These are phyloP conservation scores for Globisporangium nagaii DNA, from an alignment of 352 stramenopile species.

Conservation along the genomic window DNA sequence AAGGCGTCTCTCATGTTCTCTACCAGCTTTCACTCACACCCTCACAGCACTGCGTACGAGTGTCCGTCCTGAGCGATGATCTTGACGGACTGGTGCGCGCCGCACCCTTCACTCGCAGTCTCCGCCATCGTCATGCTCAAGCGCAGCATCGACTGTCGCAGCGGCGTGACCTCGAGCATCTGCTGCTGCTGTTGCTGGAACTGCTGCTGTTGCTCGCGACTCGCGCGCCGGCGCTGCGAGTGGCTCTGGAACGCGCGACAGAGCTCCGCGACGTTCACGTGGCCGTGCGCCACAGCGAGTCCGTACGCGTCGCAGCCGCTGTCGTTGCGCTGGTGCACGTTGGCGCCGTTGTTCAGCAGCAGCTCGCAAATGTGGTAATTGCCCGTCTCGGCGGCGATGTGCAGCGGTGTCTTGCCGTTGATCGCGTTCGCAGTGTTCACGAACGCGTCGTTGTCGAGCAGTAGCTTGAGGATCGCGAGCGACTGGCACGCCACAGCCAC, in stretches of 20 bases:
- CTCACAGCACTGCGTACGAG: constrained; percentile 13
- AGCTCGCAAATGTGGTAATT: constrained; percentile 43
- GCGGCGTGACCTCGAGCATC: constrained; percentile 3
- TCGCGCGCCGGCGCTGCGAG: neutral
- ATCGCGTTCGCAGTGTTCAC: constrained; percentile 44
- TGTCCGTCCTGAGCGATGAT: constrained; percentile 12
- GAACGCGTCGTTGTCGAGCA: constrained; percentile 39
- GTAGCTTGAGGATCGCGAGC: constrained; percentile 27
- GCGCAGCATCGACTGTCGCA: neutral
- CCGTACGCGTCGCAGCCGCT: constrained; percentile 9
- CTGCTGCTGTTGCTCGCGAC: constrained; percentile 4
- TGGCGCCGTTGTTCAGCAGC: constrained; percentile 21
- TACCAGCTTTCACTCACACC: neutral
- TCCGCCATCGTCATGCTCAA: constrained; percentile 14
- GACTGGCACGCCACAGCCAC: constrained; percentile 42
- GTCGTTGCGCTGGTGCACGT: constrained; percentile 12
- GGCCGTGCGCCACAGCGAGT: constrained; percentile 7
- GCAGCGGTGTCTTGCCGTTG: constrained; percentile 50
- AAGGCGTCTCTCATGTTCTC: no score
- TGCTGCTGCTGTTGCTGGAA: constrained; percentile 1
- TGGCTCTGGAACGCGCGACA: constrained; percentile 11
- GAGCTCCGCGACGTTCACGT: constrained; percentile 14
- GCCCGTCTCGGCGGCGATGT: constrained; percentile 49
- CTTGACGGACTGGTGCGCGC: constrained; percentile 8
- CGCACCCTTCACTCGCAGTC: constrained; percentile 8